Evolutionary conservation across 2,329 filamentous ascomycete genomes (phyloP).

Genomic region (Trichoderma brevicompactum): DNA sequence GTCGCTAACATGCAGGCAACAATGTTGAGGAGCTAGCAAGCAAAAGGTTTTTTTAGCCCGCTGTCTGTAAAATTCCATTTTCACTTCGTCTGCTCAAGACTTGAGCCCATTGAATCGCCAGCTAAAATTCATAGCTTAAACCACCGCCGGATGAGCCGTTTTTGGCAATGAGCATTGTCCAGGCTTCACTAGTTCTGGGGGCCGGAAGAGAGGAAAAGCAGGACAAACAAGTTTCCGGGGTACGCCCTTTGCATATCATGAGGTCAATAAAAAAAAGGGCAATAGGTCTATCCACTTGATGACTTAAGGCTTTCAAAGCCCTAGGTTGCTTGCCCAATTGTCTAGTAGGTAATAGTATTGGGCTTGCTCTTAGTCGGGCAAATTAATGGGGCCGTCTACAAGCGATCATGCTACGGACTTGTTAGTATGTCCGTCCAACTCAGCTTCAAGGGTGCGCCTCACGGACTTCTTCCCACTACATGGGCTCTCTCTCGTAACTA

Average conservation of each 20-base stretch:
- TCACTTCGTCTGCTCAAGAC: not conserved
- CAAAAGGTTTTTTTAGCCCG: not conserved
- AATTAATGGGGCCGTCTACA: conserved; percentile 18
- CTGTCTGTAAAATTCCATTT: not conserved
- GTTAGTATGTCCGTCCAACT: not conserved
- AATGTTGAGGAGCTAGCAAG: not conserved
- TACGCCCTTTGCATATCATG: conserved; percentile 6
- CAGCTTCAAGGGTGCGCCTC: not conserved
- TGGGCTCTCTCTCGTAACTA: not conserved
- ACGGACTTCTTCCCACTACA: not conserved
- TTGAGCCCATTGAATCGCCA: not conserved
- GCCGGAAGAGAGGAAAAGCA: not conserved
- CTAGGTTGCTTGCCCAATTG: not conserved
- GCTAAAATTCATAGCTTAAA: not conserved
- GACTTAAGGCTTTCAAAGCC: conserved; percentile 1
- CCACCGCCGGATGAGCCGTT: not conserved
- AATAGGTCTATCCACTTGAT: conserved; percentile 4
- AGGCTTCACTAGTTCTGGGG: not conserved
- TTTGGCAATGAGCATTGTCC: not conserved
- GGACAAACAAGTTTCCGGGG: not conserved
- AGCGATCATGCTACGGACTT: conserved; percentile 8
- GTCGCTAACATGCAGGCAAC: not conserved
- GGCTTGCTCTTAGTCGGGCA: not conserved
- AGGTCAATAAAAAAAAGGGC: not conserved
- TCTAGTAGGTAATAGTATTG: not conserved